phyloP scores from a whole-genome alignment of 495 filamentous ascomycete genomes.

The Podospora fimiseda region DNA sequence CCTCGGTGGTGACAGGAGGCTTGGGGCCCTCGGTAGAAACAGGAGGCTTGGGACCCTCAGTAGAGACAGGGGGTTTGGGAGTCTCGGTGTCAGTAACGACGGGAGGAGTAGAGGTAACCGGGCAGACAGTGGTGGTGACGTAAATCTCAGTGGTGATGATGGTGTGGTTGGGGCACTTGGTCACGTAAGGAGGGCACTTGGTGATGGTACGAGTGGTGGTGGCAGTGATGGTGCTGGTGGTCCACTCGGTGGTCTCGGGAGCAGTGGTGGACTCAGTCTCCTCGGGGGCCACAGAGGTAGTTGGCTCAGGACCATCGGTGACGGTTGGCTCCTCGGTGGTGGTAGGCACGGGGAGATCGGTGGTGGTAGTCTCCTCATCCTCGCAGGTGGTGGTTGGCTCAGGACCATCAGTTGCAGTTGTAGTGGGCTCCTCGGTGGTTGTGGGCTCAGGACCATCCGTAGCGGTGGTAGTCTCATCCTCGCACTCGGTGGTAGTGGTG shows the following conservation, averaged over 20 bases:
- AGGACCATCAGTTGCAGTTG: slow-evolving; percentile 10
- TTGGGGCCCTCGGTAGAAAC: neutral
- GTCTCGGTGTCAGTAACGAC: neutral
- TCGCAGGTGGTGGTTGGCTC: neutral
- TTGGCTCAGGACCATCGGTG: neutral
- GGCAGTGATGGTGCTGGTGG: slow-evolving; percentile 52
- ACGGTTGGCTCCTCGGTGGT: slow-evolving; percentile 3
- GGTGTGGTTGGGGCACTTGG: slow-evolving; percentile 52
- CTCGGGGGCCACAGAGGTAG: neutral
- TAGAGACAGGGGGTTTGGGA: neutral
- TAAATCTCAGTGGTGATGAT: slow-evolving; percentile 47
- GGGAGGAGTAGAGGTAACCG: slow-evolving; percentile 32
- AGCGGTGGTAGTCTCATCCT: slow-evolving; percentile 22
- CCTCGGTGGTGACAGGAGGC: slow-evolving; percentile 5
- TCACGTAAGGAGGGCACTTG: slow-evolving; percentile 48
- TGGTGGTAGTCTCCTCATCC: slow-evolving; percentile 7
- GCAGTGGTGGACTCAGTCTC: neutral
- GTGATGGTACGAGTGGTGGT: slow-evolving; percentile 54
- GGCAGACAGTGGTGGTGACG: slow-evolving; percentile 54
- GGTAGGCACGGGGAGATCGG: too few species aligned
- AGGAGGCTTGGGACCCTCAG: slow-evolving; percentile 21
- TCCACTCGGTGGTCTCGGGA: slow-evolving; percentile 24
- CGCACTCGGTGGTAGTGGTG: neutral
- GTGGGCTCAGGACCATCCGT: slow-evolving; percentile 3
- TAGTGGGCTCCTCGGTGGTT: slow-evolving; percentile 12